A percentile compares a stretch with the other conserved stretches of the same genome.
Evolutionary conservation across 768 basidiomycete species (phyloP).

Genomic region (Suillus brevipes): DNA sequence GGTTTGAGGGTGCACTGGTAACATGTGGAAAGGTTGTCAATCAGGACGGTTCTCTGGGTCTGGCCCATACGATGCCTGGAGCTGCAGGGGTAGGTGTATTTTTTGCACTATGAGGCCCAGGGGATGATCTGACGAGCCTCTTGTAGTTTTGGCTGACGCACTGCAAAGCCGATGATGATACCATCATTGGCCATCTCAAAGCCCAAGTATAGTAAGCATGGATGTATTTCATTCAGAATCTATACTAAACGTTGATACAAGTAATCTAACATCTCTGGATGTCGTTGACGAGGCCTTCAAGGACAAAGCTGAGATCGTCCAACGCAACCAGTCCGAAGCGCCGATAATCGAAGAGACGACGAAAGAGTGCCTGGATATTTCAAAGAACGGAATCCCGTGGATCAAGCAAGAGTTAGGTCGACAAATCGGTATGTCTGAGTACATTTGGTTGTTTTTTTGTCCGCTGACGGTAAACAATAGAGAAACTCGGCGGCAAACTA

Average conservation of each 20-base stretch:
- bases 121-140: background rate
- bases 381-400: background rate
- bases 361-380: background rate
- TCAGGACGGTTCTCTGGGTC: conserved; percentile 3
- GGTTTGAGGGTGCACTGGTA: conserved; percentile 13
- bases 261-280: background rate
- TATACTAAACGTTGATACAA: background rate
- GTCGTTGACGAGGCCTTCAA: background rate
- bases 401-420: background rate
- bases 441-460: background rate
- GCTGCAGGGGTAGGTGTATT: conserved; percentile 1
- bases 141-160: conserved; percentile 7
- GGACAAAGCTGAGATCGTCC: background rate
- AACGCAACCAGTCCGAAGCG: background rate
- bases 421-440: background rate
- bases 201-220: conserved; percentile 14
- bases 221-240: background rate
- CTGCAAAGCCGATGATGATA: conserved; percentile 3
- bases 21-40: conserved; percentile 12
- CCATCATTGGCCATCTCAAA: conserved; percentile 12
- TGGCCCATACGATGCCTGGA: conserved; percentile 1
- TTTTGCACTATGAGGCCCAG: background rate
- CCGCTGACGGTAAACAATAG: background rate
- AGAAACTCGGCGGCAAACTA: background rate
- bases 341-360: background rate